Evolutionary conservation across 257 asterid species (phyloP).

Genomic region (Solanum chaucha): DNA sequence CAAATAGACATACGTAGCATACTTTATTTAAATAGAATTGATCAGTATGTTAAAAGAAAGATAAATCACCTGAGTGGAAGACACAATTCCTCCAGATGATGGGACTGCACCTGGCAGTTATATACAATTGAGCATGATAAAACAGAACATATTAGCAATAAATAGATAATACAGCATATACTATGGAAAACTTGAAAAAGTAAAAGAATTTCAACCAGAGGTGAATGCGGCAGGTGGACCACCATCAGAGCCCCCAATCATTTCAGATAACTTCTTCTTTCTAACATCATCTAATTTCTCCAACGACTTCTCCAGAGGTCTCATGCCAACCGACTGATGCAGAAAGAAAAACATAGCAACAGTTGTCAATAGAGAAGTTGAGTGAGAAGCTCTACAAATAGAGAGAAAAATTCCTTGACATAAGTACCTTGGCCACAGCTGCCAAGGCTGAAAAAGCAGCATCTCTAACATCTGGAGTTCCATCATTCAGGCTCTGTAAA

Average conservation of each 20-base stretch:
- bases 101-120: slow-evolving; percentile 38
- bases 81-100: slow-evolving; percentile 43
- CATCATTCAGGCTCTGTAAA: slow-evolving; percentile 85
- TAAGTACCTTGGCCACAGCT: slow-evolving; percentile 80
- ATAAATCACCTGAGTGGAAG: slow-evolving; percentile 44
- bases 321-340: slow-evolving; percentile 81
- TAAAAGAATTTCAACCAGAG: slow-evolving; percentile 42
- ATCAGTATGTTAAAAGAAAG: neutral
- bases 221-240: slow-evolving; percentile 35
- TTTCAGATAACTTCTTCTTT: slow-evolving; percentile 86
- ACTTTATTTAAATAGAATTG: neutral
- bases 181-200: neutral
- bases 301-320: slow-evolving; percentile 89
- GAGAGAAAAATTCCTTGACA: slow-evolving; percentile 1
- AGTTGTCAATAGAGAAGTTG: neutral
- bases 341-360: neutral
- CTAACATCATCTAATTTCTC: slow-evolving; percentile 93
- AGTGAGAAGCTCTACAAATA: slow-evolving; percentile 1
- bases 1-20: neutral
- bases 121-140: slow-evolving; percentile 11
- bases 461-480: slow-evolving; percentile 99
- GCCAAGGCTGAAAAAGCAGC: slow-evolving; percentile 97
- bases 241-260: slow-evolving; percentile 77
- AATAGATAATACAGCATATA: neutral
- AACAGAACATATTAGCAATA: neutral